Evolutionary conservation across 2,329 filamentous ascomycete species (phyloP).

Genomic region (Ophiostoma australiae): DNA sequence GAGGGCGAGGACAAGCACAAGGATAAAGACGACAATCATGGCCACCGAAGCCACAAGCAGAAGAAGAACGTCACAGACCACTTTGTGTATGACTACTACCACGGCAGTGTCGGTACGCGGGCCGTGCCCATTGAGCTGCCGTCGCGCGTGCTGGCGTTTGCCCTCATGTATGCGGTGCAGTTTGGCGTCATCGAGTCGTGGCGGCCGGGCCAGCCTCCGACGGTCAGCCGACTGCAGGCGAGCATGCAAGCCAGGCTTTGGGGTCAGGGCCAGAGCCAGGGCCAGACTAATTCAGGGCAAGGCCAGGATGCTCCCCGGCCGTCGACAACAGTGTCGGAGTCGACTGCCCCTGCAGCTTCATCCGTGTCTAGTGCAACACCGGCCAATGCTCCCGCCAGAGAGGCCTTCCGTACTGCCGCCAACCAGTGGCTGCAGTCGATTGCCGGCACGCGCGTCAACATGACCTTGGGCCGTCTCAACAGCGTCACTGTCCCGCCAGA

Average conservation of each 20-base stretch:
- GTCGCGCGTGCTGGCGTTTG: constrained; percentile 24
- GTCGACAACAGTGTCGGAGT: neutral
- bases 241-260: neutral
- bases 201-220: neutral
- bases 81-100: constrained; percentile 16
- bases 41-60: neutral
- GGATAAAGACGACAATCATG: too few relatives aligned
- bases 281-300: neutral
- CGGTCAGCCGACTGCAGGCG: neutral
- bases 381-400: neutral
- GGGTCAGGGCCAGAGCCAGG: neutral
- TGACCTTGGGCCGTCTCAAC: constrained; percentile 17
- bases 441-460: constrained; percentile 14
- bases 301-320: neutral
- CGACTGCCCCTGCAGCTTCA: neutral
- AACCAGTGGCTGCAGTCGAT: constrained; percentile 23
- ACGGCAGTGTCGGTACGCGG: neutral
- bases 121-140: constrained; percentile 22
- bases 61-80: neutral
- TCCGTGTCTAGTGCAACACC: neutral
- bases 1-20: neutral
- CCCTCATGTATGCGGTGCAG: constrained; percentile 22
- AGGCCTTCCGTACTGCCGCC: constrained; percentile 1
- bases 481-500: neutral
- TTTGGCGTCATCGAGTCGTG: constrained; percentile 20